phyloP scores from a whole-genome alignment of 805 yeast genomes.

The Tetrapisispora taiwanensis region DNA sequence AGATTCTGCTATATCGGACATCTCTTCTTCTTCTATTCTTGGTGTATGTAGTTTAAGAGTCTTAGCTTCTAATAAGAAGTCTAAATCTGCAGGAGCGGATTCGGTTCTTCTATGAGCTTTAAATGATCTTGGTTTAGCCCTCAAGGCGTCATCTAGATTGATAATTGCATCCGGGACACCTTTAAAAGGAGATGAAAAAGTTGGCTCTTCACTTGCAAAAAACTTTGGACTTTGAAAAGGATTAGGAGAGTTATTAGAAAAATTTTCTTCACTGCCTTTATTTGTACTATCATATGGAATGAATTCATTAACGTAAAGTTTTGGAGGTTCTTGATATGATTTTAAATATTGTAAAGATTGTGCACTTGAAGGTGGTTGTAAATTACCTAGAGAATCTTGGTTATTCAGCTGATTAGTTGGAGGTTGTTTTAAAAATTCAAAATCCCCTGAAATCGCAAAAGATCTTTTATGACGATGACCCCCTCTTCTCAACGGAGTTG shows the following conservation, averaged over 20 bases:
- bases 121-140: conserved; percentile 27
- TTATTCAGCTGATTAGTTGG: not conserved
- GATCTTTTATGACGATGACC: conserved; percentile 78
- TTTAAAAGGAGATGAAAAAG: conserved; percentile 21
- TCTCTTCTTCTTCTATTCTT: conserved; percentile 19
- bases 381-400: not conserved
- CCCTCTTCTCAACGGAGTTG: conserved; percentile 31
- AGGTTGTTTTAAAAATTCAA: conserved; percentile 36
- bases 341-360: not conserved
- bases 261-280: not conserved
- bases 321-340: not conserved
- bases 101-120: conserved; percentile 42
- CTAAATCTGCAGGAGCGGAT: conserved; percentile 45
- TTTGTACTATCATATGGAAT: not conserved
- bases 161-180: conserved; percentile 46
- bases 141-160: conserved; percentile 45
- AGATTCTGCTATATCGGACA: conserved; percentile 3
- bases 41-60: not conserved
- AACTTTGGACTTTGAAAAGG: conserved; percentile 16
- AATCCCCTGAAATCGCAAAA: conserved; percentile 82
- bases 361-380: conserved; percentile 1
- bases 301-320: not conserved
- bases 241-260: not conserved
- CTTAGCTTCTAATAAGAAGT: conserved; percentile 11
- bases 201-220: conserved; percentile 26